phyloP scores from a whole-genome alignment of 768 basidiomycete species.

The Trametes cingulata region DNA sequence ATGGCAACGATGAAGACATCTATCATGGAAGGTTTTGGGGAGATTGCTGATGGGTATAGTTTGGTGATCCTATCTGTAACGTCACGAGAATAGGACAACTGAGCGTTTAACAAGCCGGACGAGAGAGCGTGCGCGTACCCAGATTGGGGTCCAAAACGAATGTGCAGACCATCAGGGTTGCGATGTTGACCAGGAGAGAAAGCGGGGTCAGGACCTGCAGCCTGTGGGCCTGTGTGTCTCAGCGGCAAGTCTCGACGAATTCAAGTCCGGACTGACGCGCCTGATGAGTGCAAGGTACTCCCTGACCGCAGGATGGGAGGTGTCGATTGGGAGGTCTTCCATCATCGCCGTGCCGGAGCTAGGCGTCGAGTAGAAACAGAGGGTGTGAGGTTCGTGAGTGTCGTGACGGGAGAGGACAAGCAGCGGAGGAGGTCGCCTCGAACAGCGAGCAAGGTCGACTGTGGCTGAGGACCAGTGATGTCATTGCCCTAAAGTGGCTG shows the following conservation, averaged over 20 bases:
- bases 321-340: conserved; percentile 45
- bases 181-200: conserved; percentile 79
- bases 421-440: not conserved
- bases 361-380: too few species aligned
- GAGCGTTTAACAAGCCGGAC: not conserved
- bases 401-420: not conserved
- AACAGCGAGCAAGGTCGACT: not conserved
- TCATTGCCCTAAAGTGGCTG: not conserved
- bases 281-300: conserved; percentile 69
- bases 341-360: conserved; percentile 33
- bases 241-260: not conserved
- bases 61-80: conserved; percentile 49
- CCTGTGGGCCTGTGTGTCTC: conserved; percentile 31
- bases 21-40: conserved; percentile 61
- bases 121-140: too few species aligned
- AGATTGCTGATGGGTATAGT: conserved; percentile 67
- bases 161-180: conserved; percentile 67
- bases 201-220: conserved; percentile 89
- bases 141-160: conserved; percentile 67
- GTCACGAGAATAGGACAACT: not conserved
- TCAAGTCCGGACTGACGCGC: conserved; percentile 29
- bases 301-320: conserved; percentile 57
- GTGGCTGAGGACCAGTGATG: not conserved
- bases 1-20: conserved; percentile 60
- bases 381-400: not conserved